Evolutionary conservation across 2,329 filamentous ascomycete genomes (phyloP).

Genomic region (Alternaria rosae): DNA sequence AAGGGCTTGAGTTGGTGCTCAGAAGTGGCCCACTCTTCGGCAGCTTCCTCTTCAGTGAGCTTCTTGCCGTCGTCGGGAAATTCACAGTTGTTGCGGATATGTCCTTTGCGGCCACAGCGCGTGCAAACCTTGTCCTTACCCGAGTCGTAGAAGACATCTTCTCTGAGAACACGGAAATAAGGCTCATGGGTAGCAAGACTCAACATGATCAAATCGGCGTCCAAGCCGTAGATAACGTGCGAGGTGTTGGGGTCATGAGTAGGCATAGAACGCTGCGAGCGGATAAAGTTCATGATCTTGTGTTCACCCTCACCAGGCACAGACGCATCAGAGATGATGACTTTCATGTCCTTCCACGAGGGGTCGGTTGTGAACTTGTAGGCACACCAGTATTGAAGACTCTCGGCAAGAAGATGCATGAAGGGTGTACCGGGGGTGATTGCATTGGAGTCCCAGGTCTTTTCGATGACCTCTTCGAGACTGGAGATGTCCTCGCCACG

Average conservation of each 20-base stretch:
- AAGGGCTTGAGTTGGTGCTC: conserved; percentile 79
- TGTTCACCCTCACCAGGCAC: conserved; percentile 98
- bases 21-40: conserved; percentile 49
- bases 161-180: conserved; percentile 92
- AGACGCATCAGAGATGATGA: conserved; percentile 98
- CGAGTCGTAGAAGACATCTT: conserved; percentile 95
- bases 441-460: conserved; percentile 87
- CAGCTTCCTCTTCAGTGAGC: conserved; percentile 80
- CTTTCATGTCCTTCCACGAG: conserved; percentile 88
- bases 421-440: conserved; percentile 98
- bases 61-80: conserved; percentile 63
- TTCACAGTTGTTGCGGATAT: conserved; percentile 82
- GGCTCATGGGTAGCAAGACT: conserved; percentile 97
- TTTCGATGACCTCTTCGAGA: conserved; percentile 73
- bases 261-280: conserved; percentile 88
- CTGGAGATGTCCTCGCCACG: conserved; percentile 62
- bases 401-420: conserved; percentile 93
- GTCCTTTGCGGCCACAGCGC: conserved; percentile 90
- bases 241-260: conserved; percentile 96
- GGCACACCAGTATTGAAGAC: conserved; percentile 93
- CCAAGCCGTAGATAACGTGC: conserved; percentile 97
- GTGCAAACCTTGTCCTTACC: conserved; percentile 84
- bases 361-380: conserved; percentile 98
- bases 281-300: conserved; percentile 98
- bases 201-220: conserved; percentile 98